Base-by-base conservation (phyloP, 2,329 filamentous ascomycete genomes). In the Nigrograna mackinnonii region DNA sequence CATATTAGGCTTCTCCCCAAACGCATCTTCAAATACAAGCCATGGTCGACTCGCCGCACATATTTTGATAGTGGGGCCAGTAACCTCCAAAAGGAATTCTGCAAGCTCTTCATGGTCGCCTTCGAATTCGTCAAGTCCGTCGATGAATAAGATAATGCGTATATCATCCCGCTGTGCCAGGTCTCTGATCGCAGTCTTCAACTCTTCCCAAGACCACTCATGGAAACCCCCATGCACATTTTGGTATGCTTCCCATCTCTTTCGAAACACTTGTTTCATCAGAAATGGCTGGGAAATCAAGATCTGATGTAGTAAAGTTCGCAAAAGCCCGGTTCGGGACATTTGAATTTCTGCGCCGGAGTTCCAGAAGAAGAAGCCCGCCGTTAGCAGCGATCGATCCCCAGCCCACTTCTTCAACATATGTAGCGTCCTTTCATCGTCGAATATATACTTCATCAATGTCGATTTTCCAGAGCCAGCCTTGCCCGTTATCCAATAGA, bases 1-100 rank as follows among this genome's bases (percentile, higher is more conserved):
- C 16, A 36, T 17, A 22, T 12, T 36, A 6, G 34, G 17, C 13
- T 12, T 17, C 11, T 12, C 13, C 34, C 17, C 12, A 17, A 36
- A 36, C 12, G 34, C 34, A 17, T 36, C 34, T 20, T 22, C 17
- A 22, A 36, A 36, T 6, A 36, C 34, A 6, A 36, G 18, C 34
- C 34, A 36, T 12, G 34, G 34, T 12, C 34, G 34, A 16, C 34
- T 36, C 11, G 34, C 7, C 11, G 17, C 19, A 17, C 34, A 36
- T 12, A 36, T 22, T 36, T 36, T 36, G 12, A 36, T 9, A n/a
- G 9, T 28, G 9, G n/a, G 9, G 24, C n/a, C 9, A n/a, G 24
- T 9, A n/a, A n/a, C 9, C 9, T 28, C 9, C 24, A 28, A 9
- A 9, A 28, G 24, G n/a, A 28, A 28, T n/a, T 28, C 24, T n/a